Percentiles rank a stretch among this genome's conserved stretches.
Conservation (phyloP, 1,139 yeast genomes). For the Candida dubliniensis region DNA sequence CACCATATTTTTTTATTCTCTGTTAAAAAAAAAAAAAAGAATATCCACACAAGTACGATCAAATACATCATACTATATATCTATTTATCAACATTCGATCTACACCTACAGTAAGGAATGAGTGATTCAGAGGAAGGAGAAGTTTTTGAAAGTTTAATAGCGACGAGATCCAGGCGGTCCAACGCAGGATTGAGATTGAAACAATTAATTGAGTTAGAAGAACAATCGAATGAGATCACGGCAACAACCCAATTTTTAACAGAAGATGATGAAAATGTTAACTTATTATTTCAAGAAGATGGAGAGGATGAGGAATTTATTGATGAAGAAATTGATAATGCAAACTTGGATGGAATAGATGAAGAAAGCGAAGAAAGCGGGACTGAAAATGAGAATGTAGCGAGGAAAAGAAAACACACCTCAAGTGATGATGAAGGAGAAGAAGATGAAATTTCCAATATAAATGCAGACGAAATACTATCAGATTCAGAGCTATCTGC, state of each 20-base stretch:
- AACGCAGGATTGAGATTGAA: constrained; percentile 90
- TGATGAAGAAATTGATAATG: constrained; percentile 40
- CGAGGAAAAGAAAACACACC: constrained; percentile 9
- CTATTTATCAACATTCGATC: not conserved
- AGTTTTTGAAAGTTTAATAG: constrained; percentile 45
- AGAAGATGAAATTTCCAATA: constrained; percentile 19
- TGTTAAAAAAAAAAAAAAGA: too few species aligned
- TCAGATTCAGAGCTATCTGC: constrained; percentile 55
- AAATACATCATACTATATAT: not conserved
- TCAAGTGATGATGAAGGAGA: constrained; percentile 19
- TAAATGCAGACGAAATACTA: constrained; percentile 45
- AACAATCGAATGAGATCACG: constrained; percentile 29
- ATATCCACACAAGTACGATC: not conserved
- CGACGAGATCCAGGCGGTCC: constrained; percentile 73
- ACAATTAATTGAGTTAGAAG: constrained; percentile 72
- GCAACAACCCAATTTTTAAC: constrained; percentile 35
- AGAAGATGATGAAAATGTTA: constrained; percentile 73
- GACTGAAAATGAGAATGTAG: constrained; percentile 14
- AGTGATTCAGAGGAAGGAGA: constrained; percentile 30
- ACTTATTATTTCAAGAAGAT: constrained; percentile 77
- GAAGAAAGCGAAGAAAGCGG: constrained; percentile 27
- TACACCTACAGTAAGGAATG: constrained; percentile 13
- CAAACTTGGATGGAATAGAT: constrained; percentile 23
- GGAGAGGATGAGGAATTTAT: constrained; percentile 79
- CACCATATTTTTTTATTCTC: too few species aligned